Conservation (phyloP, 2,329 filamentous ascomycete genomes). For the Myrmaecium sp. region DNA sequence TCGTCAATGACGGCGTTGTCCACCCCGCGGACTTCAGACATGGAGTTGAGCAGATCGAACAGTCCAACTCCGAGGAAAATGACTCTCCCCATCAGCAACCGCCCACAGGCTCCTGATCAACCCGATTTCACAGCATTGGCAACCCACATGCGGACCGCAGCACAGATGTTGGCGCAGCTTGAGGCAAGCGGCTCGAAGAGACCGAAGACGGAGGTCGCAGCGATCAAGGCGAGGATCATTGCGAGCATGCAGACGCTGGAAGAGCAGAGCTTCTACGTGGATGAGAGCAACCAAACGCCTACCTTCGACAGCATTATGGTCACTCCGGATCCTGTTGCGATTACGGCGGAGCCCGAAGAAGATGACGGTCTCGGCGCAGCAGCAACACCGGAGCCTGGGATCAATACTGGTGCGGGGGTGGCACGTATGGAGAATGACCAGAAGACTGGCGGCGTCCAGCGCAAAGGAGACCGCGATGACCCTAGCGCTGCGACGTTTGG, state of each 20-base stretch:
- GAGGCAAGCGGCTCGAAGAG: conserved; percentile 67
- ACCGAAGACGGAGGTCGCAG: conserved; percentile 63
- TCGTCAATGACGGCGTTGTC: conserved; percentile 43
- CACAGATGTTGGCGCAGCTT: conserved; percentile 72
- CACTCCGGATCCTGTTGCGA: conserved; percentile 41
- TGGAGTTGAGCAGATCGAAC: conserved; percentile 48
- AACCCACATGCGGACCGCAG: conserved; percentile 74
- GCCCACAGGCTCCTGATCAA: conserved; percentile 43
- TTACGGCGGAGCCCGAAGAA: conserved; percentile 32
- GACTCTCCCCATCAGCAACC: conserved; percentile 38
- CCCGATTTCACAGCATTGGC: conserved; percentile 69
- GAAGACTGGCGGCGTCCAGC: conserved; percentile 68
- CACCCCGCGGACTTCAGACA: conserved; percentile 54
- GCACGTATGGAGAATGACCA: conserved; percentile 81
- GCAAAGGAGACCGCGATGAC: conserved; percentile 68
- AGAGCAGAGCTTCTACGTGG: conserved; percentile 66
- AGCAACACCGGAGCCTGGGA: conserved; percentile 22
- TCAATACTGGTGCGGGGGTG: conserved; percentile 56
- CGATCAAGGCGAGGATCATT: conserved; percentile 73
- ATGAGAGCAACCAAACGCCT: conserved; percentile 48
- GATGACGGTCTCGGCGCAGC: conserved; percentile 35
- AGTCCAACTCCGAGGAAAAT: conserved; percentile 48
- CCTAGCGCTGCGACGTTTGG: conserved; percentile 75
- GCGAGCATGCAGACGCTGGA: conserved; percentile 79
- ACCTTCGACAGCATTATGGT: conserved; percentile 75